Evolutionary conservation across 2,329 filamentous ascomycete species (phyloP).

Genomic region (Alternaria dauci): DNA sequence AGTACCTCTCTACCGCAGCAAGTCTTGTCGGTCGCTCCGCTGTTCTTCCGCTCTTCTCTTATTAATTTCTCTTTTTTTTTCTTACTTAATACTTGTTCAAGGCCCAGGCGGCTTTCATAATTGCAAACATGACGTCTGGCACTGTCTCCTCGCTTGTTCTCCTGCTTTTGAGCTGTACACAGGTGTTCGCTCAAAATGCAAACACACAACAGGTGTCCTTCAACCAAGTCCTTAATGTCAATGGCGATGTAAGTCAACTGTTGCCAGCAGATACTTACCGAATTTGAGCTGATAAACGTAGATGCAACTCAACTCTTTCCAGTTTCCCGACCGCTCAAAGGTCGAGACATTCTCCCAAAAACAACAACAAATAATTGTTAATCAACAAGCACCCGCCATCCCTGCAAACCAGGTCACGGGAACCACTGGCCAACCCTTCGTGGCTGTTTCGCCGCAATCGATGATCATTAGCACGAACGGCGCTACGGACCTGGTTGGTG

Average conservation of each 20-base stretch:
- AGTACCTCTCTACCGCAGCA: slow-evolving; percentile 34
- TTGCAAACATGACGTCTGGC: slow-evolving; percentile 46
- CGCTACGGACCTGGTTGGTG: slow-evolving; percentile 48
- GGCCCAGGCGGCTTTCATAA: slow-evolving; percentile 45
- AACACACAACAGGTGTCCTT: slow-evolving; percentile 42
- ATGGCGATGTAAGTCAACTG: slow-evolving; percentile 48
- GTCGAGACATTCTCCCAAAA: slow-evolving; percentile 51
- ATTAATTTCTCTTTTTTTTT: slow-evolving; percentile 26
- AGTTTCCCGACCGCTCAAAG: slow-evolving; percentile 49
- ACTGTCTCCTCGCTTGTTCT: slow-evolving; percentile 46
- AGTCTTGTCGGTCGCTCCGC: slow-evolving; percentile 42
- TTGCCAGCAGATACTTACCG: neutral
- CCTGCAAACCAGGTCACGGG: slow-evolving; percentile 49
- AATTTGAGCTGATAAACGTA: slow-evolving; percentile 23
- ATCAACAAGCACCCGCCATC: slow-evolving; percentile 48
- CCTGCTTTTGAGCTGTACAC: slow-evolving; percentile 38
- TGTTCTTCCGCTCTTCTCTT: slow-evolving; percentile 20
- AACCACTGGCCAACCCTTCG: slow-evolving; percentile 49
- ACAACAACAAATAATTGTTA: slow-evolving; percentile 52
- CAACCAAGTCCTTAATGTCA: slow-evolving; percentile 52
- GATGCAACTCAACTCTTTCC: slow-evolving; percentile 50
- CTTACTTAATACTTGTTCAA: slow-evolving; percentile 23
- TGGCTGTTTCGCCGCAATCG: slow-evolving; percentile 43
- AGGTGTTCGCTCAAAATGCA: slow-evolving; percentile 32
- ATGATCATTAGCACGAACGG: slow-evolving; percentile 49